Conservation (phyloP, 2,329 filamentous ascomycete genomes). For the Davidsoniella neocaledoniae region DNA sequence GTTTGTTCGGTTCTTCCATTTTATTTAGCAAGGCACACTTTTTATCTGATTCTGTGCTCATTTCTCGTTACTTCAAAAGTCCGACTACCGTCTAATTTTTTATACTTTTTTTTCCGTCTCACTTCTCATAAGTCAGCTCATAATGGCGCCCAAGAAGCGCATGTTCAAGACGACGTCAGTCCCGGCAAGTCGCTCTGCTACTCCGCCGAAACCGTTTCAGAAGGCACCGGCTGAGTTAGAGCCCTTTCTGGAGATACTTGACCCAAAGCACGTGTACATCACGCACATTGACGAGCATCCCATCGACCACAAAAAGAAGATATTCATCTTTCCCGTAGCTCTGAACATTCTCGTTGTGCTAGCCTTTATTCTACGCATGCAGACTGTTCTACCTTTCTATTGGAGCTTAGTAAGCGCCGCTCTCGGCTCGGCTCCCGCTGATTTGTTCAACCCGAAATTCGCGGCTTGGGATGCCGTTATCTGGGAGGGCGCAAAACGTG, state of each 20-base stretch:
- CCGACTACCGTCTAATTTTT: background rate
- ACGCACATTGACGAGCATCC: constrained; percentile 64
- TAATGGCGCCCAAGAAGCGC: constrained; percentile 11
- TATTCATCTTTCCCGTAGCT: constrained; percentile 62
- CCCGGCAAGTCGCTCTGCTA: constrained; percentile 14
- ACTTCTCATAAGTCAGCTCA: background rate
- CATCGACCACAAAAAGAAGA: constrained; percentile 56
- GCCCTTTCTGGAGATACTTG: constrained; percentile 50
- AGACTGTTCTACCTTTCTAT: constrained; percentile 57
- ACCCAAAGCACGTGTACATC: constrained; percentile 60
- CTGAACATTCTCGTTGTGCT: constrained; percentile 55
- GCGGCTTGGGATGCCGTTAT: constrained; percentile 40
- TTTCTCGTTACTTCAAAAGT: background rate
- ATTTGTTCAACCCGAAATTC: constrained; percentile 42
- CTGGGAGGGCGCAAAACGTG: constrained; percentile 41
- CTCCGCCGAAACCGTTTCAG: constrained; percentile 49
- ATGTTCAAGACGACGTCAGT: constrained; percentile 8
- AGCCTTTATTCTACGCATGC: constrained; percentile 52
- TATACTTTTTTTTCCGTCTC: background rate
- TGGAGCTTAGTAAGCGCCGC: constrained; percentile 45
- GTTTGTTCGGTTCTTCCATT: too few species aligned
- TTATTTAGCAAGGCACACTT: too few species aligned
- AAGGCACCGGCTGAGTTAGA: constrained; percentile 43
- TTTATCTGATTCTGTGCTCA: background rate
- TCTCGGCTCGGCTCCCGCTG: constrained; percentile 48